Evolutionary conservation across 768 basidiomycete species (phyloP), one percentile per base, ranked within the genome.

Genomic region (Kwoniella bestiolae): DNA sequence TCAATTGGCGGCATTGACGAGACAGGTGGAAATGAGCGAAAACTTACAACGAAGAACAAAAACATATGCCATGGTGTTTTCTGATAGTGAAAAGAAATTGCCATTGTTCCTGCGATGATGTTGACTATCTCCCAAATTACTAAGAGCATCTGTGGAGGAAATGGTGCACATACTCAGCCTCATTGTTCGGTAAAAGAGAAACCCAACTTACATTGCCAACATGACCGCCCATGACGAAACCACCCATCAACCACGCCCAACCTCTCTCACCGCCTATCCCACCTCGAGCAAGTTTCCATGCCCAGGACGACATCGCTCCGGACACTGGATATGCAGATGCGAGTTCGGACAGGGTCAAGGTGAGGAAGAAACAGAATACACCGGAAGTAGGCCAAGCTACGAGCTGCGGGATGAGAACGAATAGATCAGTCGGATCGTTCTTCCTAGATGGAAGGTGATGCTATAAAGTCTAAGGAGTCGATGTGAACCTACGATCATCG

Each of bases 291-390:
- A 56, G 32, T 41, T 77, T 78, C 79, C 79, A 81, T 5, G 78
- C 72, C 79, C 79, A 81, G 6, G 72, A 74, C 0, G 78, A 68
- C 78, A 81, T 79, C 6, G 78, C 79, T 1, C 79, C 79, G 16
- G 78, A 71, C 2, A 81, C 78, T 7, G 79, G 79, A 52, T 78
- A 81, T 0, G 77, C 76, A 7, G 77, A 78, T 11, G 78, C 78
- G 5, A 81, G 53, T 61, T 81, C 79, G 7, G 73, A 68, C 34
- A 81, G 61, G 0, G 76, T 70, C 18, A 77, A 59, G 9, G 75
- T 77, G 32, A 81, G 74, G 59, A 69, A 70, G 52, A 77, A 67
- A 45, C 68, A 60, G 41, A 70, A 60, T 9, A 76, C 18, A 11
- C 75, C 78, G 7, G 77, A 76, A 4, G 79, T 26, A 2, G 77